Evolutionary conservation across 495 filamentous ascomycete genomes (phyloP), one percentile per base, ranked within the genome.

Genomic region (Penicillium waksmanii): DNA sequence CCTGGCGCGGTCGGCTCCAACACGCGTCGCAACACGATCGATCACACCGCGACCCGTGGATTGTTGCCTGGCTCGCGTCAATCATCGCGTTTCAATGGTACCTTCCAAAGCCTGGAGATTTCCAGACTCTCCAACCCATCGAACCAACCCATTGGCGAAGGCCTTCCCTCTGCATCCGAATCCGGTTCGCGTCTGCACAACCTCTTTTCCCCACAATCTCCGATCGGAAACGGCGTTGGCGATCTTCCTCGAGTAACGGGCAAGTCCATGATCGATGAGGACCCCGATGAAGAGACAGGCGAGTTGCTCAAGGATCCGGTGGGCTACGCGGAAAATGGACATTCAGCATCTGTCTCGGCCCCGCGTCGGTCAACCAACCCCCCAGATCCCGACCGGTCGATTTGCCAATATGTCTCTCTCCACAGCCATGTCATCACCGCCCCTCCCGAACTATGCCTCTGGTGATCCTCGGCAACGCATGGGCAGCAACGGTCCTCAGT

Each of bases 251-350:
- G 90, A 52, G 81, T 90, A 49, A 86, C 87, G 15, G 90, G 93
- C 55, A 96, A 94, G 73, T 85, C 87, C 3, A 82, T 96, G 54
- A 96, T 97, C 63, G 92, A 90, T 65, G 86, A 92, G 66, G 91
- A 96, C 66, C 81, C 84, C 9, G 91, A 92, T 51, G 92, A 96
- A 63, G 93, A 96, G 66, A 93, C 91, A 1, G 88, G 89, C 6
- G 88, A 93, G 66, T 75, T 96, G 11, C 79, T 96, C 10, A 91
- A 92, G 55, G 89, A 96, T 68, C 88, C 92, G 2, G 84, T 95
- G 35, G 90, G 87, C 0, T 96, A 91, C 72, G 92, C 89, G 4
- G 88, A 92, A 57, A 93, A 88, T 65, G 91, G 89, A 10, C 79
- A 88, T 58, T 75, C 81, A 0, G 74, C 71, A 25, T 70, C 77